Evolutionary conservation across 2,329 filamentous ascomycete species (phyloP).

Genomic region (Dothistroma septosporum): DNA sequence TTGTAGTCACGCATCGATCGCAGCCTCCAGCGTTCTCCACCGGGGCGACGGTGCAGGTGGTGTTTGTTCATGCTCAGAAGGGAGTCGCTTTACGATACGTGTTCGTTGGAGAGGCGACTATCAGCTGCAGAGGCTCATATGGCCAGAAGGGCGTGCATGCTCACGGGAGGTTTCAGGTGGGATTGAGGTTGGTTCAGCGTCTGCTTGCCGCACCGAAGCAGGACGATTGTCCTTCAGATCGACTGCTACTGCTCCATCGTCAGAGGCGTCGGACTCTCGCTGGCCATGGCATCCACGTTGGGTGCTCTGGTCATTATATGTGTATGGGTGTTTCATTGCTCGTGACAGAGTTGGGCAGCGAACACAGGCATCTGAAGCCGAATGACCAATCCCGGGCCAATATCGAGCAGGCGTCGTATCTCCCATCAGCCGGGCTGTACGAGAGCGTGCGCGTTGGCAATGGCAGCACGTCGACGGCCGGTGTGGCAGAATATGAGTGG

Average conservation of each 20-base stretch:
- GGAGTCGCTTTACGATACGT: no score
- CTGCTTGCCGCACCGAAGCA: background rate
- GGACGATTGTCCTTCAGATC: background rate
- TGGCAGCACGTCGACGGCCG: background rate
- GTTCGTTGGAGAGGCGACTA: no score
- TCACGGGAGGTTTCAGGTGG: no score
- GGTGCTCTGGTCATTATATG: background rate
- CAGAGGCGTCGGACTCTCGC: no score
- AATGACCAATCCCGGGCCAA: background rate
- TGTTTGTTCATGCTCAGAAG: no score
- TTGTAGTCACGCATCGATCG: background rate
- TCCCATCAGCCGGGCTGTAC: background rate
- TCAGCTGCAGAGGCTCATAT: no score
- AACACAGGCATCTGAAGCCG: background rate
- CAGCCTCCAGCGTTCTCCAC: background rate
- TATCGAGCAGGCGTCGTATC: background rate
- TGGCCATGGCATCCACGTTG: background rate
- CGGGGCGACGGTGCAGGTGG: no score
- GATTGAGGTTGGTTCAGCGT: background rate
- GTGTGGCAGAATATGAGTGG: background rate
- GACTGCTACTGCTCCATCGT: no score
- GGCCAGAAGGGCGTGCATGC: no score
- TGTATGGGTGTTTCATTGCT: background rate
- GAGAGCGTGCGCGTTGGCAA: background rate
- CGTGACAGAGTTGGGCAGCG: background rate